These are phyloP conservation scores for Escovopsis weberi DNA, from an alignment of 2,329 filamentous ascomycete species.

Conservation along the genomic window DNA sequence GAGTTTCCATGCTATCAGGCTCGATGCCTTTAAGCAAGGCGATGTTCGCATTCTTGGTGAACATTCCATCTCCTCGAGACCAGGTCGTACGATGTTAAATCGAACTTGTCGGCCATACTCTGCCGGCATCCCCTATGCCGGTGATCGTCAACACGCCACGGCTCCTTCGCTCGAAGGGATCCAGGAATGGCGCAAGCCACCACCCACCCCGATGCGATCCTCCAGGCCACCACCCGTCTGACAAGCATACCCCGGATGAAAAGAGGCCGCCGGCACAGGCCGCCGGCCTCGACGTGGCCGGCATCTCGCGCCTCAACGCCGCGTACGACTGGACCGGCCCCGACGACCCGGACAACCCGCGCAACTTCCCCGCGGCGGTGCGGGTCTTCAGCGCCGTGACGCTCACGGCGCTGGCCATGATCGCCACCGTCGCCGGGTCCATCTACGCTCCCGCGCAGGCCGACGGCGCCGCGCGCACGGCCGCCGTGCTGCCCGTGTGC, in stretches of 20 bases:
- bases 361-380: conserved; percentile 60
- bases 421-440: conserved; percentile 12
- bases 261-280: conserved; percentile 2
- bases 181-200: not conserved
- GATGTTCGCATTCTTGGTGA: too few species aligned
- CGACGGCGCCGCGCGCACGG: conserved; percentile 8
- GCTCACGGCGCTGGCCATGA: conserved; percentile 54
- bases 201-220: not conserved
- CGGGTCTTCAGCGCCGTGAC: conserved; percentile 73
- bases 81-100: too few species aligned
- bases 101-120: not conserved
- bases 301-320: conserved; percentile 13
- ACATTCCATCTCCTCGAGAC: too few species aligned
- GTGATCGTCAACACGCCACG: too few species aligned
- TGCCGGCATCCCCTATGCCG: not conserved
- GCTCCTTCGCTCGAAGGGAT: too few species aligned
- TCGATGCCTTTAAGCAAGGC: too few species aligned
- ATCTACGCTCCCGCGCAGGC: conserved; percentile 19
- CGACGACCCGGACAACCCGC: conserved; percentile 61
- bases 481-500: conserved; percentile 13
- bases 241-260: not conserved
- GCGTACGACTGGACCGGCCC: conserved; percentile 22
- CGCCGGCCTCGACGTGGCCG: conserved; percentile 8
- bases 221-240: not conserved
- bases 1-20: too few species aligned